phyloP scores from a whole-genome alignment of 352 stramenopile species.

The Pythium plurisporium region DNA sequence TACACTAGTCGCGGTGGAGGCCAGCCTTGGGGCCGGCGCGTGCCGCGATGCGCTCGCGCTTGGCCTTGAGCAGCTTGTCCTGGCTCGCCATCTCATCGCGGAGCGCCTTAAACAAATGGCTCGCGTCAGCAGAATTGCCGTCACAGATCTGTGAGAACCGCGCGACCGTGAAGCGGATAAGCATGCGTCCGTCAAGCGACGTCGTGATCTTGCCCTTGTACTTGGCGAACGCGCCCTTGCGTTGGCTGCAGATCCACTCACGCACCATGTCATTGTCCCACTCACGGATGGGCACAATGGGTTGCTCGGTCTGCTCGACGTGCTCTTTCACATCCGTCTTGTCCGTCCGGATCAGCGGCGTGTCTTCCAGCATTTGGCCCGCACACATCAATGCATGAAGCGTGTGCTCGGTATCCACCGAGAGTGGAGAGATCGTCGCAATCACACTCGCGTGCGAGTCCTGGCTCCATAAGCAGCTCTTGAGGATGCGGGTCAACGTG shows the following conservation, averaged over 20 bases:
- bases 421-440: conserved; percentile 73
- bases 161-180: conserved; percentile 53
- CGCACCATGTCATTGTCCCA: conserved; percentile 55
- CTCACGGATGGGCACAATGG: conserved; percentile 39
- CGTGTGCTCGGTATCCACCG: conserved; percentile 73
- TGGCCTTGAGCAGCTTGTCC: conserved; percentile 52
- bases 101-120: conserved; percentile 53
- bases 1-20: background rate
- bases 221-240: conserved; percentile 47
- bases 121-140: conserved; percentile 50
- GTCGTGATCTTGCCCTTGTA: conserved; percentile 42
- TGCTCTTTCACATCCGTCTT: conserved; percentile 46
- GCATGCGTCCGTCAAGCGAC: conserved; percentile 50
- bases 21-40: conserved; percentile 10
- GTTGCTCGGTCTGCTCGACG: conserved; percentile 27
- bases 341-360: conserved; percentile 45
- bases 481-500: conserved; percentile 72
- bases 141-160: conserved; percentile 67
- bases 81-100: conserved; percentile 47
- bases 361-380: conserved; percentile 63
- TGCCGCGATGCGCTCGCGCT: conserved; percentile 38
- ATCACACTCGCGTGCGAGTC: conserved; percentile 69
- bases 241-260: conserved; percentile 46
- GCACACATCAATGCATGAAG: conserved; percentile 70
- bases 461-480: conserved; percentile 59